Evolutionary conservation across 78 protist species (phyloP).

Genomic region (Chrysochromulina parva): DNA sequence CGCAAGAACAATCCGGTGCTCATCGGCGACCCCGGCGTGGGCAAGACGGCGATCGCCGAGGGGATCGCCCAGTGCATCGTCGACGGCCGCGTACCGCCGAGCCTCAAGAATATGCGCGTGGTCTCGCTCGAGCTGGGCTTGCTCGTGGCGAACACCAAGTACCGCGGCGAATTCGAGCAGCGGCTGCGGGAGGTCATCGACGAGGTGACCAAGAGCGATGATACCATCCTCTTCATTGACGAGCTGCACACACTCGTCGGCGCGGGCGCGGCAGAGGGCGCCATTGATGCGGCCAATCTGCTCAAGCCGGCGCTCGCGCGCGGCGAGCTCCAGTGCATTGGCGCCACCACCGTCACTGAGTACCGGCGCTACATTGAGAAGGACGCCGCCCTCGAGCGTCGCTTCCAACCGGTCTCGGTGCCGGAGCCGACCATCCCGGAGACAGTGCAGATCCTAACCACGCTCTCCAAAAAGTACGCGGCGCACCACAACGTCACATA

Average conservation of each 20-base stretch:
- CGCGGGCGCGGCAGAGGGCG: conserved; percentile 90
- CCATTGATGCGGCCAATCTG: conserved; percentile 98
- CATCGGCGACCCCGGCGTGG: conserved; percentile 69
- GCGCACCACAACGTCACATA: conserved; percentile 47
- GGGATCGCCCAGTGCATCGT: conserved; percentile 56
- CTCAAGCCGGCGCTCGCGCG: conserved; percentile 97
- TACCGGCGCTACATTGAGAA: conserved; percentile 71
- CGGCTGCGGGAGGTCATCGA: conserved; percentile 65
- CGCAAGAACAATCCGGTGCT: conserved; percentile 75
- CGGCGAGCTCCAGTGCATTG: conserved; percentile 91
- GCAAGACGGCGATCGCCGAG: conserved; percentile 55
- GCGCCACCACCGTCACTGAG: conserved; percentile 70
- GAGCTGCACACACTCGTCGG: conserved; percentile 96
- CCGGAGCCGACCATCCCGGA: conserved; percentile 28
- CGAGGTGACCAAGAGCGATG: conserved; percentile 68
- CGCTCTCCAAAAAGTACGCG: conserved; percentile 37
- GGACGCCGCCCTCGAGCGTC: conserved; percentile 71
- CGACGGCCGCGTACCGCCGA: conserved; percentile 13
- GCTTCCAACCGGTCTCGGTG: not conserved
- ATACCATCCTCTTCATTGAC: conserved; percentile 91
- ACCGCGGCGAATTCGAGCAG: conserved; percentile 53
- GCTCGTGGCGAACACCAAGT: conserved; percentile 54
- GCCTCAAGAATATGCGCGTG: not conserved
- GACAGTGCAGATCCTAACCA: conserved; percentile 55
- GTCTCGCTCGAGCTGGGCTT: conserved; percentile 61